Evolutionary conservation across 176 grass and related monocot species (phyloP).

Genomic region (Ensete ventricosum): DNA sequence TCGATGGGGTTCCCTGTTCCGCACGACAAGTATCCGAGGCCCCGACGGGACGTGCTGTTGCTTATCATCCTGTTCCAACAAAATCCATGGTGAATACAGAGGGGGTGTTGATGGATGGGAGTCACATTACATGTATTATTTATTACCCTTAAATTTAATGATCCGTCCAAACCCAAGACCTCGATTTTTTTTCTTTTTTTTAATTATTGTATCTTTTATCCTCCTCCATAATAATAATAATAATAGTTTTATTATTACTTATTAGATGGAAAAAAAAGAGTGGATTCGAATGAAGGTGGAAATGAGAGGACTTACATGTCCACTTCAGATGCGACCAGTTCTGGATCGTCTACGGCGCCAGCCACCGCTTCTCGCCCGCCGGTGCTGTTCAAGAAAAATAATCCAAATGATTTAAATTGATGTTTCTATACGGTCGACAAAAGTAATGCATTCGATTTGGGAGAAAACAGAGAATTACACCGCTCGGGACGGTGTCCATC

Average conservation of each 20-base stretch:
- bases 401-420: not conserved
- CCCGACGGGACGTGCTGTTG: conserved; percentile 7
- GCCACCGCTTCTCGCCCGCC: conserved; percentile 7
- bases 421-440: not conserved
- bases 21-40: conserved; percentile 17
- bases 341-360: conserved; percentile 69
- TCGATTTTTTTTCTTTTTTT: no score
- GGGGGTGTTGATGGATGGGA: not conserved
- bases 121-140: not conserved
- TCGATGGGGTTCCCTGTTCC: conserved; percentile 25
- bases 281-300: not conserved
- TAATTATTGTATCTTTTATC: no score
- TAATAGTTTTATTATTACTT: no score
- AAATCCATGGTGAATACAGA: no score
- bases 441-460: no score
- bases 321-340: conserved; percentile 50
- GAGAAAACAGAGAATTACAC: no score
- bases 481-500: not conserved
- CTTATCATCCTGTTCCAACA: not conserved
- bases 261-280: no score
- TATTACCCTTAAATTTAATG: no score
- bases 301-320: conserved; percentile 42
- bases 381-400: not conserved
- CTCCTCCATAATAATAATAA: no score
- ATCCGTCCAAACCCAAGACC: no score